phyloP scores from a whole-genome alignment of 2,329 filamentous ascomycete species.

The Teratosphaeria gauchensis region DNA sequence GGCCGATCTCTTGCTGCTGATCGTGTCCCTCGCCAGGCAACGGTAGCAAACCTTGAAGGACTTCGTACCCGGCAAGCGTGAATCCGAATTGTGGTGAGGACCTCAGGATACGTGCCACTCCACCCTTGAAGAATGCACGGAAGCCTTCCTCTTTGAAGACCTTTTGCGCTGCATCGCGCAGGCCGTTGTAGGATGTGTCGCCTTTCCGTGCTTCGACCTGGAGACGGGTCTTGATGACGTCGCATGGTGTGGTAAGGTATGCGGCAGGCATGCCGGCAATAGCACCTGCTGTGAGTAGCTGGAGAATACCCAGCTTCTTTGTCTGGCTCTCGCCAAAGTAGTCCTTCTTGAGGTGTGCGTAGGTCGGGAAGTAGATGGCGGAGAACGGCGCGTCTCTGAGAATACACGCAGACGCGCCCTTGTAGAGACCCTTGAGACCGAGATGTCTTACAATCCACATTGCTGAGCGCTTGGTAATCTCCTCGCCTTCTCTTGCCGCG shows the following conservation, averaged over 20 bases:
- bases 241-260: conserved; percentile 93
- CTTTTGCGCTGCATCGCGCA: conserved; percentile 75
- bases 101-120: conserved; percentile 85
- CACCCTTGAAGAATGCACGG: conserved; percentile 96
- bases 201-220: conserved; percentile 97
- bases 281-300: conserved; percentile 87
- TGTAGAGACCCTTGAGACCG: conserved; percentile 89
- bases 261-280: conserved; percentile 54
- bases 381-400: conserved; percentile 96
- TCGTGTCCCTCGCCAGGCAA: conserved; percentile 55
- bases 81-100: conserved; percentile 97
- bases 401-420: conserved; percentile 88
- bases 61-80: conserved; percentile 89
- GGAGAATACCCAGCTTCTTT: conserved; percentile 80
- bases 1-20: conserved; percentile 39
- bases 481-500: conserved; percentile 61
- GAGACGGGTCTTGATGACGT: conserved; percentile 97
- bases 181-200: conserved; percentile 74
- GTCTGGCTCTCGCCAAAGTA: conserved; percentile 81
- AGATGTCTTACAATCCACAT: conserved; percentile 97
- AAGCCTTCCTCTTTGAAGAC: conserved; percentile 88
- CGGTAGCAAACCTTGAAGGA: conserved; percentile 72
- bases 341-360: conserved; percentile 88
- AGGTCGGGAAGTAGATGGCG: conserved; percentile 96
- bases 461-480: conserved; percentile 76